Evolutionary conservation across 1,139 yeast species (phyloP).

Genomic region (Oligophagozyma castellii): DNA sequence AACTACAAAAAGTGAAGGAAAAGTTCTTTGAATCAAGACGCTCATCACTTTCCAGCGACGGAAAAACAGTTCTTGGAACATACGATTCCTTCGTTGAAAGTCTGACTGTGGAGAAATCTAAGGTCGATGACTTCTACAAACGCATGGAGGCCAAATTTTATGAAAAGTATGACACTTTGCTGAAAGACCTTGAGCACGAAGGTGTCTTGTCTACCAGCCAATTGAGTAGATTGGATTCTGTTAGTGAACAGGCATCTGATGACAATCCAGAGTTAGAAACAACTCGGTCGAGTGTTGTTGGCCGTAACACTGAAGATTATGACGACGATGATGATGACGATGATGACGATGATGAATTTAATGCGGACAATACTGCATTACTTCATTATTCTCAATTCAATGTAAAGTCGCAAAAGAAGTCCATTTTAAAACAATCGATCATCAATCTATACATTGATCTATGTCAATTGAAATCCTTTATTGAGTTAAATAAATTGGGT

Average conservation of each 20-base stretch:
- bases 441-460: conserved; percentile 45
- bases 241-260: neutral
- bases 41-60: conserved; percentile 19
- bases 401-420: conserved; percentile 29
- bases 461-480: conserved; percentile 50
- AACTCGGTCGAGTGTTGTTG: neutral
- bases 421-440: conserved; percentile 41
- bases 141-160: conserved; percentile 37
- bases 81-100: conserved; percentile 36
- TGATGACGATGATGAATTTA: conserved; percentile 21
- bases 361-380: conserved; percentile 26
- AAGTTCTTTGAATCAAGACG: conserved; percentile 13
- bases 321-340: conserved; percentile 23
- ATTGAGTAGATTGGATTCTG: neutral
- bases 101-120: conserved; percentile 40
- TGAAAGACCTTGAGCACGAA: conserved; percentile 30
- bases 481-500: conserved; percentile 55
- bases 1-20: conserved; percentile 7
- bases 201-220: conserved; percentile 7
- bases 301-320: conserved; percentile 13
- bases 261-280: neutral
- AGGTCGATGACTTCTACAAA: conserved; percentile 47
- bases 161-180: conserved; percentile 36
- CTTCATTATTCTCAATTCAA: conserved; percentile 26
- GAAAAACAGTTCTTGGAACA: conserved; percentile 17